These are phyloP conservation scores for Carex kokanica DNA, from an alignment of 176 grass and related monocot genomes.

Conservation along the genomic window DNA sequence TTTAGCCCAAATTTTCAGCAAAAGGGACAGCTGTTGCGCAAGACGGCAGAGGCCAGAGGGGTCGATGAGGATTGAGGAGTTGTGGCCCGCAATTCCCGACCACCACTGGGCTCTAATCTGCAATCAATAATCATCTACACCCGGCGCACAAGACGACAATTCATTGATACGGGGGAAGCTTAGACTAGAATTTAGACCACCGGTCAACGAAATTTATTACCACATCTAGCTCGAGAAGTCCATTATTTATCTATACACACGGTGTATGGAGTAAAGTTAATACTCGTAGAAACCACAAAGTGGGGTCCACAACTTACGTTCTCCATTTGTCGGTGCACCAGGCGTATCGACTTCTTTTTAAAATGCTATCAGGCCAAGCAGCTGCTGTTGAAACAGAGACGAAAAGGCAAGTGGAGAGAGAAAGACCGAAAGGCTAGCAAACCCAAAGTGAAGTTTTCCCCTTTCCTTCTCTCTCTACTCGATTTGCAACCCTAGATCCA, in stretches of 20 bases:
- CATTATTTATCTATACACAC: not conserved
- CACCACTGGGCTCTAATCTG: not conserved
- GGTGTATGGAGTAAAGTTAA: not conserved
- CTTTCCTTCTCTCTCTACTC: not conserved
- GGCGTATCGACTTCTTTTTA: not conserved
- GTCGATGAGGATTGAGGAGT: too few species aligned
- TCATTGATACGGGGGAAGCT: not conserved
- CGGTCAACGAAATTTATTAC: slow-evolving; percentile 22
- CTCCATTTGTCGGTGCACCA: not conserved
- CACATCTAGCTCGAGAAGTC: not conserved
- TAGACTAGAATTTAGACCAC: not conserved
- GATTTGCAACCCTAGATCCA: slow-evolving; percentile 17
- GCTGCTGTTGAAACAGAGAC: not conserved
- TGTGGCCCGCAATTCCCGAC: too few species aligned
- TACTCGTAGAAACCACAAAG: too few species aligned
- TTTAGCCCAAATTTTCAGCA: too few species aligned
- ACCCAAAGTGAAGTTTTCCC: not conserved
- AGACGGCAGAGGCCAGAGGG: too few species aligned
- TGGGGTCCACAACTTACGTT: not conserved
- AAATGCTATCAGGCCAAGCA: slow-evolving; percentile 3
- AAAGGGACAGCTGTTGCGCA: too few species aligned
- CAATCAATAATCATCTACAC: not conserved
- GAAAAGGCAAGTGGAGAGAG: slow-evolving; percentile 1
- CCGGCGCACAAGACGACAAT: not conserved
- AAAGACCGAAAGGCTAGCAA: not conserved